These are phyloP conservation scores for Rhizopus arrhizus DNA, from an alignment of 371 early-diverging fungal genomes.

Conservation along the genomic window DNA sequence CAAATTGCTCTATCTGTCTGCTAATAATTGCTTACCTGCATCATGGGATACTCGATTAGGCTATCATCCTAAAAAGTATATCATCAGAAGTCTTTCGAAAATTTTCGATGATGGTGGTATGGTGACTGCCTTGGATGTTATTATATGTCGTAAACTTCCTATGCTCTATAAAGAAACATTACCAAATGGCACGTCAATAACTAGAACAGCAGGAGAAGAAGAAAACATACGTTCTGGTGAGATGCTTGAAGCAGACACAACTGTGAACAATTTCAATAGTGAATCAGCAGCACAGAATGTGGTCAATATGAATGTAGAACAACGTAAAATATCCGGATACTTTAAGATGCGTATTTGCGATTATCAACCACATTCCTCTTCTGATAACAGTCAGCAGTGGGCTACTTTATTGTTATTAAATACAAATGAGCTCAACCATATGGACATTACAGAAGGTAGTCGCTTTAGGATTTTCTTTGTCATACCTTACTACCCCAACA, in stretches of 20 bases:
- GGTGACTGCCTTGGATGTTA: slow-evolving; percentile 69
- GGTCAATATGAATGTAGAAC: slow-evolving; percentile 26
- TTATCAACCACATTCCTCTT: slow-evolving; percentile 16
- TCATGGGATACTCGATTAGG: slow-evolving; percentile 76
- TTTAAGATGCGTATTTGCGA: slow-evolving; percentile 59
- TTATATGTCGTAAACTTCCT: slow-evolving; percentile 68
- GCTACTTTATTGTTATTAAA: slow-evolving; percentile 34
- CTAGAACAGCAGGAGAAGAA: slow-evolving; percentile 64
- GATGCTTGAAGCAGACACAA: slow-evolving; percentile 11
- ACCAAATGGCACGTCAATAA: slow-evolving; percentile 46
- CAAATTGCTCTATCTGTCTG: slow-evolving; percentile 47
- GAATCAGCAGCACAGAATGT: slow-evolving; percentile 9
- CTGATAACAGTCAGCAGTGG: slow-evolving; percentile 8
- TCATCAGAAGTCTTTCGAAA: slow-evolving; percentile 42
- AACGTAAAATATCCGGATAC: slow-evolving; percentile 51
- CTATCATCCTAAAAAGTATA: slow-evolving; percentile 44
- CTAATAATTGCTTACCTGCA: slow-evolving; percentile 67
- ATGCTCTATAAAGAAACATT: slow-evolving; percentile 60
- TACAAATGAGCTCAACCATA: slow-evolving; percentile 35
- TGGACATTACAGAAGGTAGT: slow-evolving; percentile 34
- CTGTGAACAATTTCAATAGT: slow-evolving; percentile 22
- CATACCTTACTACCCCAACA: slow-evolving; percentile 44
- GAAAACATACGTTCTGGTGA: slow-evolving; percentile 35
- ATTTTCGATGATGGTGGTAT: slow-evolving; percentile 68
- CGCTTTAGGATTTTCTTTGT: slow-evolving; percentile 40